These are phyloP conservation scores for Theileria annulata DNA, from an alignment of 169 alveolate species.

Conservation along the genomic window DNA sequence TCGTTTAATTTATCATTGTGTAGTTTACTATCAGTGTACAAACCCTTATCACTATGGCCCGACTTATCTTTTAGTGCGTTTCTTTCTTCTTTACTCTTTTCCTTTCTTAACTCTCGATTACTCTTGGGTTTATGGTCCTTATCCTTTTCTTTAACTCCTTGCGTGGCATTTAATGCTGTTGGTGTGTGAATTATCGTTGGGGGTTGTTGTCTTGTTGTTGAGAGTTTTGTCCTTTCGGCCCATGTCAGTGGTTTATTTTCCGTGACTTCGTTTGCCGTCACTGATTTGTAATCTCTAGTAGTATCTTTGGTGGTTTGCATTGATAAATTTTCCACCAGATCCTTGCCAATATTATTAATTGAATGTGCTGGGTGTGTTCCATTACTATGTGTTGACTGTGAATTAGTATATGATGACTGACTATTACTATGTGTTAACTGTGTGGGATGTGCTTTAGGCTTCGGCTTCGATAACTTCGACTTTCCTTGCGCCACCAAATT, in stretches of 20 bases:
- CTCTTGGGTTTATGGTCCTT: not conserved
- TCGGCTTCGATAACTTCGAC: not conserved
- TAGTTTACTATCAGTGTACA: not conserved
- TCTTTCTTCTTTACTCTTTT: not conserved
- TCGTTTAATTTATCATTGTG: not conserved
- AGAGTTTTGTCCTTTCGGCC: slow-evolving; percentile 54
- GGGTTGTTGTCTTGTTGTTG: slow-evolving; percentile 24
- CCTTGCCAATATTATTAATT: not conserved
- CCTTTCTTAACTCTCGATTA: not conserved
- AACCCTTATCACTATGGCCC: not conserved
- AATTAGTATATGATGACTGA: not conserved
- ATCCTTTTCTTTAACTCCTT: not conserved
- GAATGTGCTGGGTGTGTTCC: no score
- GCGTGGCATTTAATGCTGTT: not conserved
- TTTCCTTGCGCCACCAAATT: slow-evolving; percentile 19
- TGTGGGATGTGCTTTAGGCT: not conserved
- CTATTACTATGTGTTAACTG: not conserved
- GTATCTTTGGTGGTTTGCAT: slow-evolving; percentile 15
- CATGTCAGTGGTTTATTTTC: slow-evolving; percentile 28
- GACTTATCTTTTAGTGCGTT: slow-evolving; percentile 1
- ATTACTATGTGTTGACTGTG: not conserved
- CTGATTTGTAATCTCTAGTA: slow-evolving; percentile 17
- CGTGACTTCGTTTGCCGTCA: not conserved
- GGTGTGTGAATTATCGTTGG: not conserved
- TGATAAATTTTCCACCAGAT: not conserved